Evolutionary conservation across 768 basidiomycete species (phyloP).

Genomic region (Trametes punicea): DNA sequence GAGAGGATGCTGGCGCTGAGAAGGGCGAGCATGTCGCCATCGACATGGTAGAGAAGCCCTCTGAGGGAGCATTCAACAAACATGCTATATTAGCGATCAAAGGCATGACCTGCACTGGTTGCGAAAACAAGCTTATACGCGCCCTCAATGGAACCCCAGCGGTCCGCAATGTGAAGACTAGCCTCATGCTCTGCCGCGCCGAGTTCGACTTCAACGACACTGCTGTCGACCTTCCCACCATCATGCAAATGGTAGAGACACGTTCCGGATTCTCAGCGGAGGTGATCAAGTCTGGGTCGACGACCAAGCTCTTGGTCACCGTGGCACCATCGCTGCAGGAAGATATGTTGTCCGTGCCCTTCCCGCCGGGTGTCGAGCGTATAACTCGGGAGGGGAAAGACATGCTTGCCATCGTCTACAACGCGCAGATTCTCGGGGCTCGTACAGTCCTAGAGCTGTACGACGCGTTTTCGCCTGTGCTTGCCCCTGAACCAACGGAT

Average conservation of each 20-base stretch:
- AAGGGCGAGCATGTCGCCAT: conserved; percentile 9
- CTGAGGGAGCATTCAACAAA: neutral
- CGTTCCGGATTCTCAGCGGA: conserved; percentile 29
- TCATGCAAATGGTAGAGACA: conserved; percentile 25
- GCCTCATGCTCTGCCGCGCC: conserved; percentile 28
- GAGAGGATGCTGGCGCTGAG: neutral
- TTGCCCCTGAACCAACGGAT: conserved; percentile 25
- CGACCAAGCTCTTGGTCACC: conserved; percentile 17
- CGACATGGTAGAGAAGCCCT: conserved; percentile 11
- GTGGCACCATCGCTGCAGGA: conserved; percentile 9
- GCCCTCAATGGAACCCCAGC: conserved; percentile 19
- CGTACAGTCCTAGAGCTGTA: conserved; percentile 33
- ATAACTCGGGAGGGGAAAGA: conserved; percentile 15
- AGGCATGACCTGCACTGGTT: conserved; percentile 32
- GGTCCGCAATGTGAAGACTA: conserved; percentile 29
- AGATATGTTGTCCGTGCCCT: conserved; percentile 9
- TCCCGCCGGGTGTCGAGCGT: conserved; percentile 21
- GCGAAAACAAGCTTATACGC: conserved; percentile 31
- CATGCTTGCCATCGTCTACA: conserved; percentile 21
- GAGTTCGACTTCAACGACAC: conserved; percentile 29
- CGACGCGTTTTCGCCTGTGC: conserved; percentile 26
- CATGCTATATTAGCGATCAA: conserved; percentile 27
- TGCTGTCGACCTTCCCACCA: conserved; percentile 18
- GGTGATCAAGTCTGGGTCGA: conserved; percentile 19
- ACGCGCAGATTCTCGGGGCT: conserved; percentile 28